A percentile compares a stretch with the other conserved stretches of the same genome.
Evolutionary conservation across 345 rosid genomes (phyloP).

Genomic region (Rhodomyrtus tomentosa): DNA sequence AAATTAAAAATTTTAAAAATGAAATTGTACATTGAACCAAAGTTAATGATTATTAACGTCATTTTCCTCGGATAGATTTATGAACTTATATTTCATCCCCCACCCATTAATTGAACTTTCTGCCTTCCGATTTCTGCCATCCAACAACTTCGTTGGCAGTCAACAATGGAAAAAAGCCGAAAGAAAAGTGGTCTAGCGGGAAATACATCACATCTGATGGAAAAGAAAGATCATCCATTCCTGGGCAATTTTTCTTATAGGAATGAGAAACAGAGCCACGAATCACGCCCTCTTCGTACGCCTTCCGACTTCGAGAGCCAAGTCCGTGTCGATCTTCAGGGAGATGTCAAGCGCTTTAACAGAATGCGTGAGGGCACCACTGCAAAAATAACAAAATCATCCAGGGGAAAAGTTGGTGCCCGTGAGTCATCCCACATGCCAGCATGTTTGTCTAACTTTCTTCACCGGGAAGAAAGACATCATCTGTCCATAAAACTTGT

Average conservation of each 20-base stretch:
- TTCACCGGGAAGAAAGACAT: neutral
- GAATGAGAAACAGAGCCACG: neutral
- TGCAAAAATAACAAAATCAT: slow-evolving; percentile 18
- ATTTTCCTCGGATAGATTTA: neutral
- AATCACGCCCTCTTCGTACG: slow-evolving; percentile 74
- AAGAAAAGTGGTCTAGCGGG: neutral
- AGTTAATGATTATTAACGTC: neutral
- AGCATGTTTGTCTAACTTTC: neutral
- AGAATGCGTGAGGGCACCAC: slow-evolving; percentile 90
- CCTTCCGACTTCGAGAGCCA: slow-evolving; percentile 87
- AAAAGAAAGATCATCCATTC: neutral
- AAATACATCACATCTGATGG: neutral
- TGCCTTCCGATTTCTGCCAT: neutral
- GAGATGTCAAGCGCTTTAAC: slow-evolving; percentile 90
- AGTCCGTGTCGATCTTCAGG: slow-evolving; percentile 82
- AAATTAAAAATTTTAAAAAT: neutral
- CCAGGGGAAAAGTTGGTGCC: neutral
- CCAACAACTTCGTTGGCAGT: neutral
- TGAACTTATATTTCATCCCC: neutral
- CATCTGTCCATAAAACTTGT: neutral
- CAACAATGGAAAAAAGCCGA: neutral
- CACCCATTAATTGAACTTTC: neutral
- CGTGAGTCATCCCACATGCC: neutral
- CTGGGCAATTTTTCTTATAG: neutral
- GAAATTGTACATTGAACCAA: neutral